Evolutionary conservation across 2,329 filamentous ascomycete genomes (phyloP).

Genomic region (Aspergillus ochraceoroseus): DNA sequence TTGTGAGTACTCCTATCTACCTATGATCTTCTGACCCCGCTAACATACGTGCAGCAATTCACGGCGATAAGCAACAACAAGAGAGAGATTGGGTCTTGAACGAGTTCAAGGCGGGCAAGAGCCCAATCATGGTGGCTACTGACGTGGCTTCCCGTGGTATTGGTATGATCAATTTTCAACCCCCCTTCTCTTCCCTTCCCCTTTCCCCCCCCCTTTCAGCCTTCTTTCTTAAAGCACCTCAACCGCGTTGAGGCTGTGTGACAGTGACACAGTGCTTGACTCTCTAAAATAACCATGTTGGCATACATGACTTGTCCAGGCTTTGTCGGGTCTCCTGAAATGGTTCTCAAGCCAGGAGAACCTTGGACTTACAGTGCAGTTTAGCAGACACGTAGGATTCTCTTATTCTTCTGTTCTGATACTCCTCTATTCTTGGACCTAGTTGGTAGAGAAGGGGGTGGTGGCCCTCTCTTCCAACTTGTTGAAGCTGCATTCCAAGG

Average conservation of each 20-base stretch:
- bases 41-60: slow-evolving; percentile 65
- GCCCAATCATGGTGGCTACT: slow-evolving; percentile 99
- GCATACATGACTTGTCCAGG: slow-evolving; percentile 88
- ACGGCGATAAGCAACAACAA: slow-evolving; percentile 99
- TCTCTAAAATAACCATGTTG: slow-evolving; percentile 76
- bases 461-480: slow-evolving; percentile 56
- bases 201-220: slow-evolving; percentile 27
- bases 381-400: slow-evolving; percentile 55
- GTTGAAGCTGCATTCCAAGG: slow-evolving; percentile 74
- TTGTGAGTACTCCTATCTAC: slow-evolving; percentile 56
- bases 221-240: slow-evolving; percentile 37
- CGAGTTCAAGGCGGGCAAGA: slow-evolving; percentile 99
- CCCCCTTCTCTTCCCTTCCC: slow-evolving; percentile 37
- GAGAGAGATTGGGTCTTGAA: slow-evolving; percentile 99
- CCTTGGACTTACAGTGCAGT: slow-evolving; percentile 80
- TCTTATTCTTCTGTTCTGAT: slow-evolving; percentile 53
- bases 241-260: slow-evolving; percentile 54
- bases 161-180: slow-evolving; percentile 79
- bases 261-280: slow-evolving; percentile 72
- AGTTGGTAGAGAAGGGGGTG: slow-evolving; percentile 70
- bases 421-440: slow-evolving; percentile 60
- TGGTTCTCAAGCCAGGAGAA: slow-evolving; percentile 75
- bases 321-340: slow-evolving; percentile 66
- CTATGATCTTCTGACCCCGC: slow-evolving; percentile 27
- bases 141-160: slow-evolving; percentile 99